Evolutionary conservation across 208 protist genomes (phyloP), one percentile per base, ranked within the genome.

Genomic region (Novymonas esmeraldas): DNA sequence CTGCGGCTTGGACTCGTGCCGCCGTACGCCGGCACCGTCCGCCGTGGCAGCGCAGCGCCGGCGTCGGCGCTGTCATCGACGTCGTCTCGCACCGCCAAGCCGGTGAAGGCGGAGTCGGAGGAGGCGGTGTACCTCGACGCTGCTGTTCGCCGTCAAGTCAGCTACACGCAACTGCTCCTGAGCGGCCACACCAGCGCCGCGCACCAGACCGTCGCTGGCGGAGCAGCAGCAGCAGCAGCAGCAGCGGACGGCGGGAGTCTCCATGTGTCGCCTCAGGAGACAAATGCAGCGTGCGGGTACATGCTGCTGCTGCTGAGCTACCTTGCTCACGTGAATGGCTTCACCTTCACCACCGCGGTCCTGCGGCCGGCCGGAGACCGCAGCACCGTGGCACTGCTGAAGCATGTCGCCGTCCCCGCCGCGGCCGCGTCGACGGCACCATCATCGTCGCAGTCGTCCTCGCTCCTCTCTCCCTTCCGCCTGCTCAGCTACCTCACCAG

Each of bases 281-380:
- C 92, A 31, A 95, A 95, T 57, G 73, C 78, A 16, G 90, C 90
- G 6, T 92, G 90, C 61, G 86, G 85, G 6, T 84, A 82, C 41
- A 42, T 93, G 3, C 51, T 83, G 36, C 61, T 80, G 28, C 70
- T 93, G 10, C 60, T 95, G 6, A 60, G 72, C 29, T 62, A 79
- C 34, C 50, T 93, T 0, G 78, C 78, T 0, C 59, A 81, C 13
- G 57, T 70, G 24, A 78, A 95, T 52, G 34, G 64, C 7, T 84
- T 89, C 49, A 11, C 49, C 26, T 82, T 92, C 10, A 18, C 59
- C 0, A 64, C 51, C 9, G 73, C 74, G 10, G 33, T 73, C 6
- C 76, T 95, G 18, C 73, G 78, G 31, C 87, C 79, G 10, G 69
- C 76, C 28, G 90, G 82, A 0, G 80, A 84, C 5, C 61, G 64